phyloP scores from a whole-genome alignment of 1,284 basidiomycete species.

The Cutaneotrichosporon spelunceum region DNA sequence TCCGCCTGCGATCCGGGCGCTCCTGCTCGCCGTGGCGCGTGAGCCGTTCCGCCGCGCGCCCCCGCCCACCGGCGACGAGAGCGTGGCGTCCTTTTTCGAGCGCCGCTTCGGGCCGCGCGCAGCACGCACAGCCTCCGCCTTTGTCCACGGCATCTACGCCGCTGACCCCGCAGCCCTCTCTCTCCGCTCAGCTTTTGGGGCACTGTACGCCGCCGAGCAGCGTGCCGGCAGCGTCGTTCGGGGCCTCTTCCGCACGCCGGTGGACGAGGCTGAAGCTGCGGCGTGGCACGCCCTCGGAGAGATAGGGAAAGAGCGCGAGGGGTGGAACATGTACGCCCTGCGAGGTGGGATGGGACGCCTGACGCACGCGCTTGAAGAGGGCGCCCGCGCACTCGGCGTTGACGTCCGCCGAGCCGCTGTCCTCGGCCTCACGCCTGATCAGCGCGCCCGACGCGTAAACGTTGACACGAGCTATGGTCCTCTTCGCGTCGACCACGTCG shows the following conservation, averaged over 20 bases:
- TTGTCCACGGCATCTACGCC: constrained; percentile 92
- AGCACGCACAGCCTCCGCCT: constrained; percentile 74
- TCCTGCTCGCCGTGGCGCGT: constrained; percentile 59
- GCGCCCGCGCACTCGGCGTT: constrained; percentile 58
- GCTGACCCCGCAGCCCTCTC: constrained; percentile 74
- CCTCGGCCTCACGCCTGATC: background rate
- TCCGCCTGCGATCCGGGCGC: constrained; percentile 10
- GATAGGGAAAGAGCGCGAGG: constrained; percentile 34
- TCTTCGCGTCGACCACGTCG: constrained; percentile 24
- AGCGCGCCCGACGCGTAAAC: constrained; percentile 7
- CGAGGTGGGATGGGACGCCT: constrained; percentile 70
- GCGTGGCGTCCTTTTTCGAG: constrained; percentile 71
- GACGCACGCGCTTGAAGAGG: constrained; percentile 58
- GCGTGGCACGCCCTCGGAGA: constrained; percentile 20
- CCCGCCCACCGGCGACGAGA: constrained; percentile 64
- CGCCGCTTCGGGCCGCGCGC: constrained; percentile 71
- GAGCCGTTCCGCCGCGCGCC: constrained; percentile 61
- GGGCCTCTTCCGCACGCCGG: constrained; percentile 58
- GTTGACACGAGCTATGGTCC: constrained; percentile 6
- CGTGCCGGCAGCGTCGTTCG: constrained; percentile 65
- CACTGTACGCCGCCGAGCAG: constrained; percentile 67
- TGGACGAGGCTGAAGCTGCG: constrained; percentile 23
- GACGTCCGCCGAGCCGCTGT: constrained; percentile 57
- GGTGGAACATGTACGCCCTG: constrained; percentile 45
- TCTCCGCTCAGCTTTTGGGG: constrained; percentile 71